A percentile compares a stretch with the other conserved stretches of the same genome.
Evolutionary conservation across 805 yeast genomes (phyloP).

Genomic region (Priceomyces carsonii): DNA sequence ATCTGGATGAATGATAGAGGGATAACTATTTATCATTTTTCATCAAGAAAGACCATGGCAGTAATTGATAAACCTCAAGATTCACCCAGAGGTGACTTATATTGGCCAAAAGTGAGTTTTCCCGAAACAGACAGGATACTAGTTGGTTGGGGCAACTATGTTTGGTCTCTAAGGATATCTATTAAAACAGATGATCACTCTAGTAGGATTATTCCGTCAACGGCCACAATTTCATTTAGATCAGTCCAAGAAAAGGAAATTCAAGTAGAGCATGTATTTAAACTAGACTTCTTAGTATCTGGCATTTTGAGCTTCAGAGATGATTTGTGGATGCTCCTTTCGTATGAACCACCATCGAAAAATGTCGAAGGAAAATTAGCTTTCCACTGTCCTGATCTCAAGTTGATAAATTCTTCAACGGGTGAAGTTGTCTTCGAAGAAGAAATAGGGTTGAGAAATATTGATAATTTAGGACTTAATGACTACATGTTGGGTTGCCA

Average conservation of each 20-base stretch:
- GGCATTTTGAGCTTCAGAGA: constrained; percentile 79
- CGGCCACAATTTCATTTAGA: constrained; percentile 55
- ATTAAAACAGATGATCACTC: constrained; percentile 19
- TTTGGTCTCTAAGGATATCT: constrained; percentile 67
- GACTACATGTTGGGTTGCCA: constrained; percentile 72
- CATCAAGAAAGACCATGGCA: constrained; percentile 49
- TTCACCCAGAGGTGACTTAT: constrained; percentile 69
- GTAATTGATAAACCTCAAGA: constrained; percentile 58
- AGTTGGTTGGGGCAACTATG: constrained; percentile 79
- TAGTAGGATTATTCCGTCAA: constrained; percentile 47
- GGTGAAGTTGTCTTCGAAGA: constrained; percentile 80
- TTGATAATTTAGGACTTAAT: constrained; percentile 65
- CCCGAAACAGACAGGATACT: constrained; percentile 66
- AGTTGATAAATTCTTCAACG: constrained; percentile 60
- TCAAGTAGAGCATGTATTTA: constrained; percentile 50
- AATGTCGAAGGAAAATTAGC: constrained; percentile 18
- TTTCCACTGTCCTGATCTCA: constrained; percentile 68
- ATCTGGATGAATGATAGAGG: constrained; percentile 88
- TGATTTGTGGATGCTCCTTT: constrained; percentile 63
- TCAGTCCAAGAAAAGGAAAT: constrained; percentile 44
- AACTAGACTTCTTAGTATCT: constrained; percentile 56
- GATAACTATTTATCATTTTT: constrained; percentile 62
- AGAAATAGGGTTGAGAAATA: constrained; percentile 65
- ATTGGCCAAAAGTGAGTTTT: constrained; percentile 75
- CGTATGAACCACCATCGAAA: constrained; percentile 46